These are phyloP conservation scores for Inonotus hispidus DNA, from an alignment of 1,284 basidiomycete species.

Conservation along the genomic window DNA sequence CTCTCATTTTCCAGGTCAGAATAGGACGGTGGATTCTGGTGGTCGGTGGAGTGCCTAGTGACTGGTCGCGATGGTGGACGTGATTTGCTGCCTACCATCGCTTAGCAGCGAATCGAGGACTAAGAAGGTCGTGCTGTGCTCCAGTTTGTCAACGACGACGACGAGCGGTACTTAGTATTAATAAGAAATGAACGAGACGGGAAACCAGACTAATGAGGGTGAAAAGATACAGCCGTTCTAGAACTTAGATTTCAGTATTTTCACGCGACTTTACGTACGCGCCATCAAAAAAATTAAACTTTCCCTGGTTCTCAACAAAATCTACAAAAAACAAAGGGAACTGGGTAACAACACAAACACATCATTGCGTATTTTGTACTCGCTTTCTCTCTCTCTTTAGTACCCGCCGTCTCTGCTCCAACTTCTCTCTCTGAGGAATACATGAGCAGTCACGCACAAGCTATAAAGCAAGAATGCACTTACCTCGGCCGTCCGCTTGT, in stretches of 20 bases:
- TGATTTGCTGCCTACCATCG: constrained; percentile 27
- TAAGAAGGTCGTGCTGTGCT: neutral
- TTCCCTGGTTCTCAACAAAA: too few species aligned
- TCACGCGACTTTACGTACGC: neutral
- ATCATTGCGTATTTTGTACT: constrained; percentile 15
- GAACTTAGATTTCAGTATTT: neutral
- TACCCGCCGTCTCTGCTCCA: constrained; percentile 25
- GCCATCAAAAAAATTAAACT: neutral
- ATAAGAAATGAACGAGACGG: neutral
- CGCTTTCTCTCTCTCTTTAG: constrained; percentile 25
- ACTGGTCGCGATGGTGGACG: neutral
- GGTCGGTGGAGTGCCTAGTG: neutral
- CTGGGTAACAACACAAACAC: neutral
- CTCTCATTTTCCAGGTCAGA: constrained; percentile 28
- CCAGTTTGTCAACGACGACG: constrained; percentile 8
- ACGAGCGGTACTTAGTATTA: neutral
- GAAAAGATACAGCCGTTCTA: neutral
- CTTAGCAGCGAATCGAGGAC: constrained; percentile 10
- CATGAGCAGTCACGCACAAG: constrained; percentile 3
- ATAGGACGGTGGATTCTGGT: constrained; percentile 36
- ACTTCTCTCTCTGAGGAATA: constrained; percentile 19
- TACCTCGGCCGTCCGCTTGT: constrained; percentile 80
- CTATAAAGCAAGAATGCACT: constrained; percentile 26
- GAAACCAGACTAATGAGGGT: neutral
- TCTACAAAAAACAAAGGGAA: neutral